A percentile compares a stretch with the other conserved stretches of the same genome.
Evolutionary conservation across 2,329 filamentous ascomycete species (phyloP).

Genomic region (Cadophora sp.): DNA sequence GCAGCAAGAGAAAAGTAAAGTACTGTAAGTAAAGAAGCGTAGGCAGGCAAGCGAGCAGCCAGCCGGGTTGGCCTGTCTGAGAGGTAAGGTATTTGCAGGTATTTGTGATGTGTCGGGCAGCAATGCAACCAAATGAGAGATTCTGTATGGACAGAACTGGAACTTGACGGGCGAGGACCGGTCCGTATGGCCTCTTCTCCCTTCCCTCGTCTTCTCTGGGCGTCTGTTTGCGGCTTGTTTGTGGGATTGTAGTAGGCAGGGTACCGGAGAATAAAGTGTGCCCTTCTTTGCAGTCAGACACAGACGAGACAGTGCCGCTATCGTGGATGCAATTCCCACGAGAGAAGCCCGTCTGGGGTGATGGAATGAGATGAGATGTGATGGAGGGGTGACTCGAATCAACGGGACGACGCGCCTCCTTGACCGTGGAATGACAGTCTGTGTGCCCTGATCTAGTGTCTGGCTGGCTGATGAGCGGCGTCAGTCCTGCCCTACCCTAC

Average conservation of each 20-base stretch:
- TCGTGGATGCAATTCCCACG: slow-evolving; percentile 17
- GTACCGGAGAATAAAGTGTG: slow-evolving; percentile 12
- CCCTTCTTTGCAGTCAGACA: background rate
- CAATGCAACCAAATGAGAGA: slow-evolving; percentile 31
- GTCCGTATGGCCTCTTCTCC: slow-evolving; percentile 2
- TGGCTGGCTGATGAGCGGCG: slow-evolving; percentile 2
- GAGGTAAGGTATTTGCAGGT: background rate
- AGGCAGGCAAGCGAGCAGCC: background rate
- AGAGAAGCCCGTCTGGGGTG: slow-evolving; percentile 7
- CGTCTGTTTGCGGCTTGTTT: background rate
- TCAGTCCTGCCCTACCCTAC: background rate
- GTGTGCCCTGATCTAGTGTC: slow-evolving; percentile 1
- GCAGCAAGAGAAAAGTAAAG: slow-evolving; percentile 5
- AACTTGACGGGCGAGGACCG: slow-evolving; percentile 9
- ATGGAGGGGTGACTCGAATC: slow-evolving; percentile 9
- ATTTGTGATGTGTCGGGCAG: slow-evolving; percentile 42
- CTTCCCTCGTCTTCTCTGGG: background rate
- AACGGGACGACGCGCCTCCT: slow-evolving; percentile 8
- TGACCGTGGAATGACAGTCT: background rate
- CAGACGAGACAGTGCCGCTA: background rate
- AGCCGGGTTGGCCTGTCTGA: slow-evolving; percentile 16
- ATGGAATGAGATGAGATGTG: background rate
- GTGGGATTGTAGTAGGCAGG: background rate
- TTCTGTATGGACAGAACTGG: slow-evolving; percentile 9
- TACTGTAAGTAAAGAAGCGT: background rate